Percentiles rank a stretch among this genome's conserved stretches.
These are phyloP conservation scores for Zarea fungicola DNA, from an alignment of 2,329 filamentous ascomycete genomes.

Conservation along the genomic window DNA sequence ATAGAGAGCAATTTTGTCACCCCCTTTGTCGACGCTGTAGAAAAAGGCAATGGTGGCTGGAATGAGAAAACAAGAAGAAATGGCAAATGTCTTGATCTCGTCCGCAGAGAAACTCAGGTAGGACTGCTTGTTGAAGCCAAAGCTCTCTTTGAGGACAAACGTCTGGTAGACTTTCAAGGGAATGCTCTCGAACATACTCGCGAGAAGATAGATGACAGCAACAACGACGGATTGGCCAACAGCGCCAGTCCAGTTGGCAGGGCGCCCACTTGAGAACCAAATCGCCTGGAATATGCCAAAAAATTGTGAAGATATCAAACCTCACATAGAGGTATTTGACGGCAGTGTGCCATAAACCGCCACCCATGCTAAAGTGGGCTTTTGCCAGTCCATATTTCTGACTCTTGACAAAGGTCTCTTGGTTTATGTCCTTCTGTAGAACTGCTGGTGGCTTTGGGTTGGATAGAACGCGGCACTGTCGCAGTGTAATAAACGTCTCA, in stretches of 20 bases:
- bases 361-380: slow-evolving; percentile 79
- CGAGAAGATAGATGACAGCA: slow-evolving; percentile 76
- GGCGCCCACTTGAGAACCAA: slow-evolving; percentile 71
- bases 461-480: slow-evolving; percentile 84
- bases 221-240: slow-evolving; percentile 92
- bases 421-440: slow-evolving; percentile 78
- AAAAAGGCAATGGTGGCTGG: slow-evolving; percentile 89
- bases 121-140: slow-evolving; percentile 98
- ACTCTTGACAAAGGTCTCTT: slow-evolving; percentile 88
- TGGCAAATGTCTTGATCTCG: slow-evolving; percentile 81
- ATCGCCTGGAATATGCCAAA: slow-evolving; percentile 78
- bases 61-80: slow-evolving; percentile 72
- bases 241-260: slow-evolving; percentile 66
- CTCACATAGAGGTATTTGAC: slow-evolving; percentile 87
- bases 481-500: slow-evolving; percentile 81
- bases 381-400: slow-evolving; percentile 96
- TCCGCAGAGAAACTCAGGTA: slow-evolving; percentile 81
- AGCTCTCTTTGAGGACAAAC: slow-evolving; percentile 93
- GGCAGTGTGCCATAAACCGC: slow-evolving; percentile 74
- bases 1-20: slow-evolving; percentile 94
- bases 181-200: slow-evolving; percentile 72
- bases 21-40: slow-evolving; percentile 87
- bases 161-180: slow-evolving; percentile 86
- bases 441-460: slow-evolving; percentile 77
- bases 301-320: slow-evolving; percentile 80